phyloP scores from a whole-genome alignment of 139 green algal species.

The Chlamydomonas sp. region DNA sequence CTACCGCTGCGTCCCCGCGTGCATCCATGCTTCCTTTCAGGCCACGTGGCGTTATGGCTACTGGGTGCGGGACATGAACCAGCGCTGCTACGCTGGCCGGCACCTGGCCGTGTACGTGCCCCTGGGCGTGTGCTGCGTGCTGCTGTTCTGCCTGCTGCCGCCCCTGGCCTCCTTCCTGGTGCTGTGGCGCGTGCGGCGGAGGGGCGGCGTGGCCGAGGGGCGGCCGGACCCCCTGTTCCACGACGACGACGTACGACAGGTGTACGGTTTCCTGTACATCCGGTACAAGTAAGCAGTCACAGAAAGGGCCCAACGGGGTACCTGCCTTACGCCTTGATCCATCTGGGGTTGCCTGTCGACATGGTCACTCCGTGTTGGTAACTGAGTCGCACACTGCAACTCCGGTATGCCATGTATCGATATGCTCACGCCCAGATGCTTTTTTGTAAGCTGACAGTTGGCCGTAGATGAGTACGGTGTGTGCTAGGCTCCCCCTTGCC shows the following conservation, averaged over 20 bases:
- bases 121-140: background rate
- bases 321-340: no score
- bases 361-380: no score
- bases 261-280: constrained; percentile 24
- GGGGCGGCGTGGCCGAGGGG: no score
- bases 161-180: background rate
- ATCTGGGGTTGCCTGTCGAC: no score
- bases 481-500: no score
- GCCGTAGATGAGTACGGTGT: no score
- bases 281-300: constrained; percentile 11
- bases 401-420: no score
- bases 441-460: no score
- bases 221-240: background rate
- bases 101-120: constrained; percentile 25
- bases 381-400: no score
- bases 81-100: constrained; percentile 4
- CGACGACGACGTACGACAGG: background rate
- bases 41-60: constrained; percentile 5
- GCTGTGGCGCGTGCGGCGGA: background rate
- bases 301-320: no score
- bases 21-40: background rate
- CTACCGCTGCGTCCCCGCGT: no score
- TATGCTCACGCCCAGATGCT: no score
- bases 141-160: constrained; percentile 16
- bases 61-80: constrained; percentile 30